A percentile compares a stretch with the other conserved stretches of the same genome.
phyloP scores from a whole-genome alignment of 495 filamentous ascomycete genomes.

The Letharia columbiana region DNA sequence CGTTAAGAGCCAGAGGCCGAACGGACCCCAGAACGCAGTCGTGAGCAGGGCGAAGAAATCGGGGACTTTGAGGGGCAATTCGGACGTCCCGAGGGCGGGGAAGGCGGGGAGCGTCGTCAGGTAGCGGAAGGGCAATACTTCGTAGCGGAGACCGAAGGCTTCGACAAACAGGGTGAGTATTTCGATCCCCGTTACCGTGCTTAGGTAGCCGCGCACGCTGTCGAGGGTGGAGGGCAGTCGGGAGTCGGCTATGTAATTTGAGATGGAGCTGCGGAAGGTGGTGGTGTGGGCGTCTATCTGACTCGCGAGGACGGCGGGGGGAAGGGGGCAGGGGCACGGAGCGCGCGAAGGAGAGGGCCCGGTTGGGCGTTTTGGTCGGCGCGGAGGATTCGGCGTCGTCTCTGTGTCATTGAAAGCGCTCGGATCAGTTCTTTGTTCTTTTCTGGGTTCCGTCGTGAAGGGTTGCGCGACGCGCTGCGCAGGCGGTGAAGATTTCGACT shows the following conservation, averaged over 20 bases:
- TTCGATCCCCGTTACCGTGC: slow-evolving; percentile 59
- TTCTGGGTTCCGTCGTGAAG: too few species aligned
- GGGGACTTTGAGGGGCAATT: slow-evolving; percentile 54
- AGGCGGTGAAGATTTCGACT: slow-evolving; percentile 25
- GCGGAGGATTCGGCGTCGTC: slow-evolving; percentile 32
- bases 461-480: neutral
- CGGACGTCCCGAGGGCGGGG: slow-evolving; percentile 33
- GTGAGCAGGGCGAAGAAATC: slow-evolving; percentile 78
- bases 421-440: neutral
- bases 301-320: slow-evolving; percentile 75
- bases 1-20: slow-evolving; percentile 68
- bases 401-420: slow-evolving; percentile 13
- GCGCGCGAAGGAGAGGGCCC: slow-evolving; percentile 44
- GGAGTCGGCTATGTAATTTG: slow-evolving; percentile 36
- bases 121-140: slow-evolving; percentile 59
- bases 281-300: slow-evolving; percentile 68
- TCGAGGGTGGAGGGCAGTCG: slow-evolving; percentile 41
- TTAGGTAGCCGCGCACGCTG: slow-evolving; percentile 50
- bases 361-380: slow-evolving; percentile 49
- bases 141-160: slow-evolving; percentile 48
- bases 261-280: slow-evolving; percentile 47
- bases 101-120: slow-evolving; percentile 61
- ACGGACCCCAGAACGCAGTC: slow-evolving; percentile 70
- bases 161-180: slow-evolving; percentile 45
- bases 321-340: slow-evolving; percentile 67